Evolutionary conservation across 352 stramenopile genomes (phyloP), one percentile per base, ranked within the genome.

Genomic region (Blastocystis sp.): DNA sequence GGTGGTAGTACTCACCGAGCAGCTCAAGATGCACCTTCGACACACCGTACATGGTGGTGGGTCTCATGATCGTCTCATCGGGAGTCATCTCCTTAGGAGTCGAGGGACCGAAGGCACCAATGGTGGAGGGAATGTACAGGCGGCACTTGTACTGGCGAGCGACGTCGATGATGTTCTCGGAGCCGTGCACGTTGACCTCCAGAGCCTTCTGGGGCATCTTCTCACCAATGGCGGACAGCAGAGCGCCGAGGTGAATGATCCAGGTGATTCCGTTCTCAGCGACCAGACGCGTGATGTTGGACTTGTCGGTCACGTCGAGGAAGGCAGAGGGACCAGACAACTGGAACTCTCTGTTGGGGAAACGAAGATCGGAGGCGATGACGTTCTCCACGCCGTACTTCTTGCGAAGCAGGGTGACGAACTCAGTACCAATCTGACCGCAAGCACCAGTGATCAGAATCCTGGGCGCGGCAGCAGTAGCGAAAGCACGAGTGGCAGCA

Each of bases 1-100:
- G 87, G 91, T 95, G 91, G 91, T 97, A 97, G 90, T 97, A 97
- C 89, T 95, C 93, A 79, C 94, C 94, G 63, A 96, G 90, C 62
- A 96, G 91, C 90, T 97, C 94, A 34, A 95, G 79, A 78, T 96
- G 93, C 60, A 97, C 91, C 87, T 97, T 97, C n/a, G 93, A 96
- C 82, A 97, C 94, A 68, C 94, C 94, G 82, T 93, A 94, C 92
- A 97, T 95, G 54, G 94, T 97, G 19, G 94, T 96, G 1, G 94
- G 94, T 2, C 94, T 92, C 93, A 96, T 95, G 89, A 97, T 93
- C 3, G 93, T 95, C 66, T 93, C 91, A 89, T 97, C 94, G 0
- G 93, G 94, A 7, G 94, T 96, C 11, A 92, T 91, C 68, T 95
- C 92, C 68, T 93, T 91, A 6, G 94, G 94, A 34, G 94, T 96